Evolutionary conservation across 129 eudicot species (phyloP).

Genomic region (Tagetes erecta): DNA sequence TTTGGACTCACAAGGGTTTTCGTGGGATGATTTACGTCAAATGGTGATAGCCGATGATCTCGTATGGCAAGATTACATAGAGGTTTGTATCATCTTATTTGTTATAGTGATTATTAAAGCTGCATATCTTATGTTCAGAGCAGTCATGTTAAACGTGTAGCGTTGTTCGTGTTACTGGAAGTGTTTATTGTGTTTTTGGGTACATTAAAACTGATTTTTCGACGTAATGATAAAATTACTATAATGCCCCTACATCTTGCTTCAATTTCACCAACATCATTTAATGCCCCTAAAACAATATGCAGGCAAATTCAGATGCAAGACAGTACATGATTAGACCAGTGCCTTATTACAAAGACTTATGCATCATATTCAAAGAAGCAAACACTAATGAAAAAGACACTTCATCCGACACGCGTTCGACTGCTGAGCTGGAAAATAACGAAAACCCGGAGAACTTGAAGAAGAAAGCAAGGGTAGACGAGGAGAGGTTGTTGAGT

Average conservation of each 20-base stretch:
- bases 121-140: background rate
- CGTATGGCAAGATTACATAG: constrained; percentile 53
- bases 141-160: background rate
- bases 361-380: constrained; percentile 41
- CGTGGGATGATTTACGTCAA: constrained; percentile 50
- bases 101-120: background rate
- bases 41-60: constrained; percentile 58
- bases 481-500: constrained; percentile 36
- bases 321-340: constrained; percentile 58
- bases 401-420: constrained; percentile 32
- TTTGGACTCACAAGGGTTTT: constrained; percentile 48
- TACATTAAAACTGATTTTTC: background rate
- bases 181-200: background rate
- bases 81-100: constrained; percentile 40
- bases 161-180: background rate
- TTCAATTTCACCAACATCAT: background rate
- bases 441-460: constrained; percentile 21
- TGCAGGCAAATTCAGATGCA: constrained; percentile 50
- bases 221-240: background rate
- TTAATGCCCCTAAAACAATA: background rate
- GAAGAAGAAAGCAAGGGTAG: constrained; percentile 36
- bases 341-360: constrained; percentile 45
- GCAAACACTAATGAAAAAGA: constrained; percentile 27
- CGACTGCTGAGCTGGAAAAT: constrained; percentile 28
- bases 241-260: background rate